Base-by-base conservation (phyloP, 495 filamentous ascomycete species). In the Mycothermus thermophilus region DNA sequence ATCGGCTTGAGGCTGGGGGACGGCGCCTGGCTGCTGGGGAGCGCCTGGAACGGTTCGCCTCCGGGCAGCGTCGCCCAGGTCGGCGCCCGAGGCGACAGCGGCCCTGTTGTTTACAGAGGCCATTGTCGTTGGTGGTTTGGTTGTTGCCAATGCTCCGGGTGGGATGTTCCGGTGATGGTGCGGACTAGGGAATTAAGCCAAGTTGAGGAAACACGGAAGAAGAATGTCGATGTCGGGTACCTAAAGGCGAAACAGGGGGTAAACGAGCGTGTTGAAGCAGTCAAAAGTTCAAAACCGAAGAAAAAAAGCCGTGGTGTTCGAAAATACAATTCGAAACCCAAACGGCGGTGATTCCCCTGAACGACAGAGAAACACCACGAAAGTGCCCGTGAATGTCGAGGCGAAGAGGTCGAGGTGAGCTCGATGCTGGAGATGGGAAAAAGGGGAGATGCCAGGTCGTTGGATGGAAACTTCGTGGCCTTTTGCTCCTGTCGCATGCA, bases 1-100 rank as follows among this genome's bases (percentile, higher is more conserved):
- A 25, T 78, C 68, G 20, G 67, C 43, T 36, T 69, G 59, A 27
- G 63, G 54, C 12, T 61, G 50, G 10, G 48, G 40, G 38, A 45
- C 46, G 38, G 55, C 37, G 45, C 53, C 54, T 6, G 22, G 22
- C 32, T 52, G 56, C 30, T 63, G 64, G 13, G 64, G 32, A 28
- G 65, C 34, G 33, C 42, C 66, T 14, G 74, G 66, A 15, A 84
- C 71, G 63, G 82, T 83, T 62, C 87, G 76, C 53, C 79, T 74
- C 44, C 83, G 69, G 39, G 79, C 59, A 48, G 83, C 77, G 35
- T 83, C 66, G 44, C 75, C 69, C 18, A 60, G 53, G 23, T 80
- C 72, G 38, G 72, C 66, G 50, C 82, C 85, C 25, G 83, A 81
- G 40, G 72, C 74, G 46, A 71, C 51, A 44, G 54, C 57, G 43